These are phyloP conservation scores for Leccinum subgranulosum DNA, from an alignment of 768 basidiomycete genomes.

Conservation along the genomic window DNA sequence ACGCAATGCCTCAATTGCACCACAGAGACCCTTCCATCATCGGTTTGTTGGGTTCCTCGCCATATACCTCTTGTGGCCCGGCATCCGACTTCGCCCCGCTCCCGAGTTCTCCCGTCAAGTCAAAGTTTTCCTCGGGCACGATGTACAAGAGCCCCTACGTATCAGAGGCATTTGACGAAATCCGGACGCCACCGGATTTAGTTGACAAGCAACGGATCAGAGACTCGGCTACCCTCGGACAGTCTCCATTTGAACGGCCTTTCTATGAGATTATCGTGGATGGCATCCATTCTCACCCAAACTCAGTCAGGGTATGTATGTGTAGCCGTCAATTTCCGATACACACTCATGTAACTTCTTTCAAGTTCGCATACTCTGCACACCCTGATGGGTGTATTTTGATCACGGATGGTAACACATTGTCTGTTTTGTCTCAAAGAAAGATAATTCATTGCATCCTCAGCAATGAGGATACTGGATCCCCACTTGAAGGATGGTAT, in stretches of 20 bases:
- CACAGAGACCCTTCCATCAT: slow-evolving; percentile 92
- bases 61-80: slow-evolving; percentile 47
- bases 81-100: slow-evolving; percentile 31
- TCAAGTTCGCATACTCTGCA: slow-evolving; percentile 76
- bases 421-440: neutral
- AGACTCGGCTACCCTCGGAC: slow-evolving; percentile 39
- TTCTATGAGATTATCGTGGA: slow-evolving; percentile 91
- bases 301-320: slow-evolving; percentile 72
- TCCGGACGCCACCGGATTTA: slow-evolving; percentile 53
- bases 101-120: slow-evolving; percentile 13
- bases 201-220: slow-evolving; percentile 32
- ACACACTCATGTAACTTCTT: neutral
- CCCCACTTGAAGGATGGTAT: slow-evolving; percentile 80
- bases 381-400: slow-evolving; percentile 85
- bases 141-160: slow-evolving; percentile 25
- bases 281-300: slow-evolving; percentile 88
- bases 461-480: slow-evolving; percentile 85
- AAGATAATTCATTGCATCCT: neutral
- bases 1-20: slow-evolving; percentile 88
- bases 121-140: slow-evolving; percentile 6
- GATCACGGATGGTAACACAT: slow-evolving; percentile 76
- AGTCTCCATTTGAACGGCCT: slow-evolving; percentile 57
- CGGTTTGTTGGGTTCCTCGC: slow-evolving; percentile 79
- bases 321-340: neutral
- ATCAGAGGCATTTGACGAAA: slow-evolving; percentile 64